Evolutionary conservation across 1,284 basidiomycete genomes (phyloP).

Genomic region (Boletus albobrunnescens): DNA sequence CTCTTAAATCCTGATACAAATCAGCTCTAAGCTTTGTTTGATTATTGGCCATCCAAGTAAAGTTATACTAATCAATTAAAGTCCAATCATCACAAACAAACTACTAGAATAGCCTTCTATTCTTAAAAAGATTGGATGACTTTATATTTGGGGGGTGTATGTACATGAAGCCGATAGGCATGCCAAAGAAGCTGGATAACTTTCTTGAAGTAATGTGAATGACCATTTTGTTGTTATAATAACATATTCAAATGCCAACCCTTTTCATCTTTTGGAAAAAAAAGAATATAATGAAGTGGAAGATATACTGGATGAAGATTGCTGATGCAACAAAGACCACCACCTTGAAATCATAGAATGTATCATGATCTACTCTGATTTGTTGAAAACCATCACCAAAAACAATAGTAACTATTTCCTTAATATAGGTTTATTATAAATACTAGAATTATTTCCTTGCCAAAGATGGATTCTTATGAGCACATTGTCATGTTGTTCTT

Average conservation of each 20-base stretch:
- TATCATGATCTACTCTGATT: not conserved
- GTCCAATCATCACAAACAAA: slow-evolving; percentile 39
- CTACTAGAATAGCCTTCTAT: slow-evolving; percentile 40
- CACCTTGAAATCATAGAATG: slow-evolving; percentile 4
- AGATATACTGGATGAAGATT: slow-evolving; percentile 37
- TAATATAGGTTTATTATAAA: slow-evolving; percentile 28
- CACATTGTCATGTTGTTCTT: not conserved
- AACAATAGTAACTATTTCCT: slow-evolving; percentile 29
- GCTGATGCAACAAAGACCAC: slow-evolving; percentile 24
- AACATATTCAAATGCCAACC: slow-evolving; percentile 30
- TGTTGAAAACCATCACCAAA: slow-evolving; percentile 18
- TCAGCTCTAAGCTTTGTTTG: slow-evolving; percentile 38
- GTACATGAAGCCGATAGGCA: slow-evolving; percentile 11
- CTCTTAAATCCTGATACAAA: slow-evolving; percentile 2
- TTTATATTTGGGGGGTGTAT: not conserved
- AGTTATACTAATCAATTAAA: slow-evolving; percentile 29
- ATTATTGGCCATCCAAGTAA: slow-evolving; percentile 31
- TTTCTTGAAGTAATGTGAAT: slow-evolving; percentile 1
- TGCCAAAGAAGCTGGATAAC: slow-evolving; percentile 18
- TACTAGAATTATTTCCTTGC: slow-evolving; percentile 11
- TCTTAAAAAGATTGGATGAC: slow-evolving; percentile 33
- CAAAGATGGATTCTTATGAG: slow-evolving; percentile 4
- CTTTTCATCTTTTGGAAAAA: slow-evolving; percentile 39
- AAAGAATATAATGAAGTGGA: slow-evolving; percentile 39
- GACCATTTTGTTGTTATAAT: not conserved